Evolutionary conservation across 225 moss, liverwort and hornwort species (phyloP), one percentile per base, ranked within the genome.

Genomic region (Sphagnum tenellum): DNA sequence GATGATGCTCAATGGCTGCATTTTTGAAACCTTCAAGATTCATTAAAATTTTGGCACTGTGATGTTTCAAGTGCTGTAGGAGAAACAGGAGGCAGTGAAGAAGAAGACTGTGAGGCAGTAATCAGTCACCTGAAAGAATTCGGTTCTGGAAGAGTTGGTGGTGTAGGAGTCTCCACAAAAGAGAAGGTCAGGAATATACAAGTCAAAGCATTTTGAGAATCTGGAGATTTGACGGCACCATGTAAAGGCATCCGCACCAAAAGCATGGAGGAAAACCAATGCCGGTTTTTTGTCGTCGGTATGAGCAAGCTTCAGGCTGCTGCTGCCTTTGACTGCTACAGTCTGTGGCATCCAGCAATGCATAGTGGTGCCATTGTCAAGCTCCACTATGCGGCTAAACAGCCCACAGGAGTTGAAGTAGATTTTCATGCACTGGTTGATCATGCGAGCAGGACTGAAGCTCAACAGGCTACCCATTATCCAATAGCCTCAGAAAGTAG

Each of bases 251-350:
- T 75, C 77, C 6, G 80, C 66, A 2, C 84, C 84, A 45, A 84
- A 84, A 3, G 84, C 84, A 44, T 84, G 84, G 9, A 84, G 71
- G n/a, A 84, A 80, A 12, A 84, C 84, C 8, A 84, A 45, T 9
- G 77, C 9, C 9, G 80, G 84, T 49, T 80, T 84, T 46, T 7
- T 0, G 29, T 29, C 29, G 1, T 29, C 29, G 29, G 29, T 29
- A 6, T 52, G 52, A 52, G 6, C 7, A 52, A 52, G 9, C 52
- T 9, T 0, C 9, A 9, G 52, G 52, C 6, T 52, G 29, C 29
- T 29, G 29, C 52, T 52, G 52, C 52, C 52, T 0, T 2, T 5
- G 8, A 69, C 62, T 44, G 62, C 60, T 5, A 9, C 9, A 49
- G 45, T 68, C 69, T 72, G 79, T 2, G 84, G 84, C 10, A 59